These are phyloP conservation scores for Aspergillus vadensis DNA, from an alignment of 2,329 filamentous ascomycete genomes.

Conservation along the genomic window DNA sequence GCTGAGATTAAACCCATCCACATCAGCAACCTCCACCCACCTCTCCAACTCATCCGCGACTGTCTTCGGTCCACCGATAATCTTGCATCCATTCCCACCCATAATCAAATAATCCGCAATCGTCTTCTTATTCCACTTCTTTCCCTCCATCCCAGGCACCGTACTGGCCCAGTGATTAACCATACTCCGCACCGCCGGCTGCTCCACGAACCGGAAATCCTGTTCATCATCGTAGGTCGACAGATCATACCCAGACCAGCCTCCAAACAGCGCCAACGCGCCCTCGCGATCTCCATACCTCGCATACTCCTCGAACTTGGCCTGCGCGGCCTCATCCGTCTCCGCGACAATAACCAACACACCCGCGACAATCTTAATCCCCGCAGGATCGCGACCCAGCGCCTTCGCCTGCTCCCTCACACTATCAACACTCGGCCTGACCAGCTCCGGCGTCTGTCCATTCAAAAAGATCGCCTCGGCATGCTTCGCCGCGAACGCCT, in stretches of 20 bases:
- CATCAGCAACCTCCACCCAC: slow-evolving; percentile 38
- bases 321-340: slow-evolving; percentile 48
- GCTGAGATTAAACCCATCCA: slow-evolving; percentile 41
- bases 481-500: slow-evolving; percentile 48
- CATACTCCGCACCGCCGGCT: slow-evolving; percentile 47
- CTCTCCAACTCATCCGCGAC: slow-evolving; percentile 42
- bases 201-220: slow-evolving; percentile 48
- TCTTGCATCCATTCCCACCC: slow-evolving; percentile 39
- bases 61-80: slow-evolving; percentile 39
- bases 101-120: slow-evolving; percentile 39
- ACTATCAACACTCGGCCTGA: slow-evolving; percentile 45
- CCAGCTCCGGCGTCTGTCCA: slow-evolving; percentile 47
- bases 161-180: slow-evolving; percentile 49
- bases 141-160: slow-evolving; percentile 42
- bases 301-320: slow-evolving; percentile 46
- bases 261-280: slow-evolving; percentile 49
- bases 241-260: slow-evolving; percentile 51
- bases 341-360: slow-evolving; percentile 48
- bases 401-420: slow-evolving; percentile 43
- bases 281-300: slow-evolving; percentile 50
- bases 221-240: slow-evolving; percentile 47
- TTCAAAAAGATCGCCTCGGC: slow-evolving; percentile 52
- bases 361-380: slow-evolving; percentile 50
- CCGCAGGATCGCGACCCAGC: slow-evolving; percentile 41
- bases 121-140: slow-evolving; percentile 42